A percentile compares a stretch with the other conserved stretches of the same genome.
phyloP scores from a whole-genome alignment of 2,329 filamentous ascomycete species.

The Monilinia vaccinii-corymbosi region DNA sequence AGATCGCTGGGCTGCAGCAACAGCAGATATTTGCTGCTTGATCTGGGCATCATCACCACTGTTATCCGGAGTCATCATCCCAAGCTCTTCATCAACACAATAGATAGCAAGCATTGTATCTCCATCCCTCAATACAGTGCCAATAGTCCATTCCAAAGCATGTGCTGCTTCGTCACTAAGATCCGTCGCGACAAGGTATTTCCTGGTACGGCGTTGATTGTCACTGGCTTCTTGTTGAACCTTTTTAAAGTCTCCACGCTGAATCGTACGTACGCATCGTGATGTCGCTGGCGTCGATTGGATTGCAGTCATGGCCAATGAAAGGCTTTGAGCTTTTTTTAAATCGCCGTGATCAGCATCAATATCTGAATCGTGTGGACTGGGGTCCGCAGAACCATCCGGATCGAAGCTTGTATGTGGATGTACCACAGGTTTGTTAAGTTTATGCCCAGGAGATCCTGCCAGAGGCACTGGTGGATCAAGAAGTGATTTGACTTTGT shows the following conservation, averaged over 20 bases:
- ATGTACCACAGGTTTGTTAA: slow-evolving; percentile 54
- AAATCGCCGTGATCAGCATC: slow-evolving; percentile 80
- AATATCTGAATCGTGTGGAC: slow-evolving; percentile 71
- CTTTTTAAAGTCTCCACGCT: slow-evolving; percentile 74
- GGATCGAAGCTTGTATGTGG: slow-evolving; percentile 76
- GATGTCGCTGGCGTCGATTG: slow-evolving; percentile 67
- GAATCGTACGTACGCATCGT: slow-evolving; percentile 79
- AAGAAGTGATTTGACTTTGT: slow-evolving; percentile 27
- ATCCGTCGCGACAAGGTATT: slow-evolving; percentile 94
- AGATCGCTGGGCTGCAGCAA: slow-evolving; percentile 43
- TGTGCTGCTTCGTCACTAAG: slow-evolving; percentile 90
- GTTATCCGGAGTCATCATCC: slow-evolving; percentile 35
- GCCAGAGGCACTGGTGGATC: slow-evolving; percentile 61
- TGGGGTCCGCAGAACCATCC: slow-evolving; percentile 39
- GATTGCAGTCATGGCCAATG: slow-evolving; percentile 71
- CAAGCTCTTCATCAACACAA: slow-evolving; percentile 81
- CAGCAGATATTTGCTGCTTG: slow-evolving; percentile 66
- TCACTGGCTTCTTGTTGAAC: slow-evolving; percentile 72
- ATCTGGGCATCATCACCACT: slow-evolving; percentile 58
- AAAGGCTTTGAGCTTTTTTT: slow-evolving; percentile 76
- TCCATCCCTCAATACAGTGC: slow-evolving; percentile 85
- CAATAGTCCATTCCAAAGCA: slow-evolving; percentile 94
- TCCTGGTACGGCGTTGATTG: slow-evolving; percentile 68
- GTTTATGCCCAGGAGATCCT: slow-evolving; percentile 47
- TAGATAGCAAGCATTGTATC: slow-evolving; percentile 91